Percentiles rank a stretch among this genome's conserved stretches.
Conservation (phyloP, 805 yeast species). For the Wickerhamomyces bovis region DNA sequence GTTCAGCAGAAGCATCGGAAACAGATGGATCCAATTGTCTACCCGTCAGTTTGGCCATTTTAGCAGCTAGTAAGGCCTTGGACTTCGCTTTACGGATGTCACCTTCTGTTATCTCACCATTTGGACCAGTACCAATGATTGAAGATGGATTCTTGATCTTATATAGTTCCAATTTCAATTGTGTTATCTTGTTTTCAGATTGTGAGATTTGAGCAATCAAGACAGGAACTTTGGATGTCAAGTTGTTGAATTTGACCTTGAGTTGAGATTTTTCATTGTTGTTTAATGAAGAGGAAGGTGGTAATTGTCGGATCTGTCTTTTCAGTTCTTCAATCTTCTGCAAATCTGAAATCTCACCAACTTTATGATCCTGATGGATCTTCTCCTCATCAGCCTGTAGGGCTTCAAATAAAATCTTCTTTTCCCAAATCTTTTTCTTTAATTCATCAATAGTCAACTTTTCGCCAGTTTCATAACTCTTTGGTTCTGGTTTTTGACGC, state of each 20-base stretch:
- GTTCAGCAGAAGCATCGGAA: conserved; percentile 31
- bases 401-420: conserved; percentile 57
- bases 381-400: conserved; percentile 29
- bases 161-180: conserved; percentile 57
- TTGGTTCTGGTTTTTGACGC: conserved; percentile 7
- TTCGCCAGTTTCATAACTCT: neutral
- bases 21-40: conserved; percentile 39
- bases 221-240: conserved; percentile 46
- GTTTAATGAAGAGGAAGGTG: conserved; percentile 36
- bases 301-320: conserved; percentile 38
- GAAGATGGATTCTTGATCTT: conserved; percentile 63
- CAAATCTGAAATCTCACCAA: conserved; percentile 40
- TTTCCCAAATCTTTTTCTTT: conserved; percentile 67
- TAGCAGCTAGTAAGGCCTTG: conserved; percentile 67
- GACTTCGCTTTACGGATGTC: conserved; percentile 77
- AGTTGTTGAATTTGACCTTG: conserved; percentile 19
- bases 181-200: conserved; percentile 61
- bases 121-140: conserved; percentile 77
- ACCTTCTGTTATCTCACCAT: conserved; percentile 76
- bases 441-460: conserved; percentile 41
- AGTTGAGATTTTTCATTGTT: conserved; percentile 28
- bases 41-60: conserved; percentile 93
- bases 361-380: conserved; percentile 36
- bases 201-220: conserved; percentile 54
- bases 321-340: conserved; percentile 37